Base-by-base conservation (phyloP, 305 asterid genomes). In the Fraxinus floribunda region DNA sequence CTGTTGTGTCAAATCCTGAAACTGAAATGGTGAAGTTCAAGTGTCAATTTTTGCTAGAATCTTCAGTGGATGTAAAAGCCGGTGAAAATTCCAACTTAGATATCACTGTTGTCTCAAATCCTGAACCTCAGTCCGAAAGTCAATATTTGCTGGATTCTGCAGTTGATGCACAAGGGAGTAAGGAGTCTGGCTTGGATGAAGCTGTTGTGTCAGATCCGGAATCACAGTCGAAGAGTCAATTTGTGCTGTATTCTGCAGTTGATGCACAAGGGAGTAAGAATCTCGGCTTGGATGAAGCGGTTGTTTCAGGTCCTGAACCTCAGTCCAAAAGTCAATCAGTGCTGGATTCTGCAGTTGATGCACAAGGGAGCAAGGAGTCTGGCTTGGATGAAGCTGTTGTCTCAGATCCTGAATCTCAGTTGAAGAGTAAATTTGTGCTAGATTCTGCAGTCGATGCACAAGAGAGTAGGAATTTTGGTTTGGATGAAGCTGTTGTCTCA, bases 211-310 rank as follows among this genome's bases (percentile, higher is more conserved):
- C 35, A 39, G 77, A 16, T 73, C 15, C 4, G 22, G 49, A 16
- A 3, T 39, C 77, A n/a, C 52, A 73, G 77, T 73, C 49, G 7
- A 20, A 73, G 41, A 73, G 26, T 73, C 77, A 73, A 73, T 34
- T 36, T 35, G 77, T 73, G 82, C 84, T 38, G 32, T 80, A 78
- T 79, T 26, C 38, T 79, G 79, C 79, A 29, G 62, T 57, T 83
- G 85, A 83, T 62, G 29, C 57, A 29, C 75, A 60, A 36, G 80
- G 24, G 78, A 38, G 41, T 70, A 76, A 36, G 11, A 77, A 39
- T 78, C 36, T 49, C 11, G 81, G 60, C 55, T 66, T 68, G 35
- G 83, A 18, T 52, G 60, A 30, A 26, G n/a, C 30, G 77, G 81
- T 79, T 44, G 30, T 72, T 16, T 41, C 76, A 76, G 34, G 34